A percentile compares a stretch with the other conserved stretches of the same genome.
Evolutionary conservation across 192 early-diverging fungal species (phyloP).

Genomic region (Coemansia sp.): DNA sequence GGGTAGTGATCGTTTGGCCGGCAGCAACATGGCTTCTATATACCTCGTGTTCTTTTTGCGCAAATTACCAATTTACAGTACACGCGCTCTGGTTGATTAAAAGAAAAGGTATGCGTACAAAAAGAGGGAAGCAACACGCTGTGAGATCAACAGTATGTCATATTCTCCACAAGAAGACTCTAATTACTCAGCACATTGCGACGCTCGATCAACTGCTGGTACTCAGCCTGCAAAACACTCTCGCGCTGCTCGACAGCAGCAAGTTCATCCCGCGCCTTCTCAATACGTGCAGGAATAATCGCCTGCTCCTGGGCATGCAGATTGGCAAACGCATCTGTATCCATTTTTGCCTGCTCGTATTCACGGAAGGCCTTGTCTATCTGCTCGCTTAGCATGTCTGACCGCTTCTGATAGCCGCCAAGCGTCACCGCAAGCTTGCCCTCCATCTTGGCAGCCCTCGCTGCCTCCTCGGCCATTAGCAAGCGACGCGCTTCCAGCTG

Average conservation of each 20-base stretch:
- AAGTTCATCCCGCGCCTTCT: conserved; percentile 49
- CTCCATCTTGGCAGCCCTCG: conserved; percentile 79
- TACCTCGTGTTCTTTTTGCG: too few relatives aligned
- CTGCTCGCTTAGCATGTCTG: conserved; percentile 61
- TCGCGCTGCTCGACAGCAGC: conserved; percentile 46
- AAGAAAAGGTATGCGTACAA: too few relatives aligned
- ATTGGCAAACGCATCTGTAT: conserved; percentile 58
- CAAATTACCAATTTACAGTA: too few relatives aligned
- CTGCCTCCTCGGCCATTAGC: conserved; percentile 70
- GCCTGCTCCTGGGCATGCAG: conserved; percentile 58
- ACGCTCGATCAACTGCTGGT: conserved; percentile 55
- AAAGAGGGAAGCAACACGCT: too few relatives aligned
- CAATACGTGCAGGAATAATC: conserved; percentile 56
- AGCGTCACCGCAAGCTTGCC: conserved; percentile 72
- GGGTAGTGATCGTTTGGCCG: too few relatives aligned
- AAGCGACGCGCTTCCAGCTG: conserved; percentile 51
- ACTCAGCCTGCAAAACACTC: conserved; percentile 64
- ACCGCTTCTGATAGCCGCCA: conserved; percentile 80
- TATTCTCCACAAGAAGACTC: too few relatives aligned
- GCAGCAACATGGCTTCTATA: too few relatives aligned
- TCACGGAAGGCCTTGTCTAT: conserved; percentile 57
- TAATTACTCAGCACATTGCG: conserved; percentile 20
- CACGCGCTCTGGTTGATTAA: too few relatives aligned
- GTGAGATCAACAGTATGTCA: too few relatives aligned
- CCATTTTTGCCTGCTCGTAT: conserved; percentile 55